Percentiles rank a stretch among this genome's conserved stretches.
Evolutionary conservation across 345 rosid species (phyloP).

Genomic region (Heritiera fomes): DNA sequence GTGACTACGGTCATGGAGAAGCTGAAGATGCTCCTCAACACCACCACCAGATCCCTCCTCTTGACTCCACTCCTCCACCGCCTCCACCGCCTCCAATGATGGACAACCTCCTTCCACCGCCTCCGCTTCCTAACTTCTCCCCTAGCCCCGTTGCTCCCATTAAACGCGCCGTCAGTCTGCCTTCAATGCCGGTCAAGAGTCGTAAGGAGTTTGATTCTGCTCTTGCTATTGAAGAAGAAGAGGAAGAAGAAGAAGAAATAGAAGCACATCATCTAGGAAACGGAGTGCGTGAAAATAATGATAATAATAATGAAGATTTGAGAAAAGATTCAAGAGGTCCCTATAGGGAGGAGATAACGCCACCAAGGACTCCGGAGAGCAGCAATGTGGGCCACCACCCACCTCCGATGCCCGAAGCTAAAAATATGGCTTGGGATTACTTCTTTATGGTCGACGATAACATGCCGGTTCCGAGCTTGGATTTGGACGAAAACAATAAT

Average conservation of each 20-base stretch:
- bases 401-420: constrained; percentile 51
- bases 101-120: constrained; percentile 68
- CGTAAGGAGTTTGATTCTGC: constrained; percentile 41
- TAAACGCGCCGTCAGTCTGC: constrained; percentile 71
- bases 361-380: constrained; percentile 40
- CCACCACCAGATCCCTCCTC: constrained; percentile 35
- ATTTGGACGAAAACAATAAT: constrained; percentile 33
- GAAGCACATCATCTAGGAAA: constrained; percentile 28
- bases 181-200: constrained; percentile 41
- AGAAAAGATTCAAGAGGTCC: constrained; percentile 36
- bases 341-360: constrained; percentile 34
- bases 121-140: constrained; percentile 73
- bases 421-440: constrained; percentile 63
- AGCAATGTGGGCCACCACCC: constrained; percentile 27
- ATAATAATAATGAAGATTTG: constrained; percentile 23
- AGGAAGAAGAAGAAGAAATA: constrained; percentile 38
- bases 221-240: constrained; percentile 54
- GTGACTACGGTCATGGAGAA: constrained; percentile 91
- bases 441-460: constrained; percentile 57
- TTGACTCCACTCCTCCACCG: constrained; percentile 42
- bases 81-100: constrained; percentile 61
- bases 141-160: constrained; percentile 78
- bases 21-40: constrained; percentile 36
- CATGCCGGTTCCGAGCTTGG: constrained; percentile 62
- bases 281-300: constrained; percentile 22